Evolutionary conservation across 805 yeast genomes (phyloP).

Genomic region (Kodamaea leandrae): DNA sequence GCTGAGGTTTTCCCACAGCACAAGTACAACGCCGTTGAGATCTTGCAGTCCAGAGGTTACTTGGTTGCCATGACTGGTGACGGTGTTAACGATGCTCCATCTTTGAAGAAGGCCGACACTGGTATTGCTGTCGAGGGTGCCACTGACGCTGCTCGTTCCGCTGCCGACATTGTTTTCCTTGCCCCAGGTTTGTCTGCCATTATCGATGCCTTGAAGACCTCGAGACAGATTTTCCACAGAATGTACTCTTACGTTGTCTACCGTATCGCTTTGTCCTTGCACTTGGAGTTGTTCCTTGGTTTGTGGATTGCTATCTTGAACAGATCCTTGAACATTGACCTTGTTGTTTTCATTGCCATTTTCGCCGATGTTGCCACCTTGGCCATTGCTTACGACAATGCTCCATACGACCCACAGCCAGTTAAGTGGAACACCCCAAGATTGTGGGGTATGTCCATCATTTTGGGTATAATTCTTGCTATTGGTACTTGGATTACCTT

Average conservation of each 20-base stretch:
- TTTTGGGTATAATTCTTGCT: slow-evolving; percentile 84
- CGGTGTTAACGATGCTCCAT: slow-evolving; percentile 98
- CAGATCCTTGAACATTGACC: slow-evolving; percentile 80
- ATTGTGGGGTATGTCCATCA: slow-evolving; percentile 94
- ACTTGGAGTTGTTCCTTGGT: slow-evolving; percentile 92
- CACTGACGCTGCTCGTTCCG: slow-evolving; percentile 95
- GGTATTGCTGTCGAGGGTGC: slow-evolving; percentile 99
- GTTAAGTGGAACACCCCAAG: slow-evolving; percentile 97
- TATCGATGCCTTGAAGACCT: slow-evolving; percentile 55
- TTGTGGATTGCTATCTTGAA: slow-evolving; percentile 94
- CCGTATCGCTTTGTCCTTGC: slow-evolving; percentile 95
- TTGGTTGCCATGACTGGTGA: slow-evolving; percentile 99
- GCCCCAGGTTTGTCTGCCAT: slow-evolving; percentile 35
- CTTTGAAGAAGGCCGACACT: slow-evolving; percentile 80
- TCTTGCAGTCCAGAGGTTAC: slow-evolving; percentile 93
- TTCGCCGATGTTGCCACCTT: slow-evolving; percentile 97
- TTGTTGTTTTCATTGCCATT: slow-evolving; percentile 94
- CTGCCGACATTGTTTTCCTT: slow-evolving; percentile 87
- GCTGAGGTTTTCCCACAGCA: slow-evolving; percentile 99
- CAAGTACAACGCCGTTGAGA: slow-evolving; percentile 93
- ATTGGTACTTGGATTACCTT: slow-evolving; percentile 92
- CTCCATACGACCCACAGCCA: slow-evolving; percentile 90
- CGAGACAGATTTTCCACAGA: slow-evolving; percentile 67
- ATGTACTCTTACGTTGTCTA: slow-evolving; percentile 97
- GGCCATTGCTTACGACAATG: slow-evolving; percentile 96